Evolutionary conservation across 306 rosid species (phyloP).

Genomic region (Pyrus communis): DNA sequence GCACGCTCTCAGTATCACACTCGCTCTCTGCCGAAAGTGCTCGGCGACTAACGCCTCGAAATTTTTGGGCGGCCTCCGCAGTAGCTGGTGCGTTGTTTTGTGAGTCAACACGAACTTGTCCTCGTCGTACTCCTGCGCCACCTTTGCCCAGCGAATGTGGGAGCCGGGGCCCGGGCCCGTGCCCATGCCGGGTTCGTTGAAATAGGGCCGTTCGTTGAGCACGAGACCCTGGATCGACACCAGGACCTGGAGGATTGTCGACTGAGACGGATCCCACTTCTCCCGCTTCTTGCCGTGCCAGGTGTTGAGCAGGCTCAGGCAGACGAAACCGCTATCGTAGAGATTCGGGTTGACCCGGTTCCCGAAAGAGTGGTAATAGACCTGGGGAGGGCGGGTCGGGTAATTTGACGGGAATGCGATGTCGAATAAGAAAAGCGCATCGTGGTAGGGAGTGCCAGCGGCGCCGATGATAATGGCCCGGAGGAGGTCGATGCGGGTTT

Average conservation of each 20-base stretch:
- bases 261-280: slow-evolving; percentile 33
- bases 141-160: not conserved
- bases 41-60: slow-evolving; percentile 20
- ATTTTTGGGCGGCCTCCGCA: not conserved
- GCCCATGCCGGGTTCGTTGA: slow-evolving; percentile 36
- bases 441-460: slow-evolving; percentile 54
- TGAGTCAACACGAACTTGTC: slow-evolving; percentile 17
- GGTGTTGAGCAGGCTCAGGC: slow-evolving; percentile 54
- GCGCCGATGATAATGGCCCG: slow-evolving; percentile 42
- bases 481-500: slow-evolving; percentile 29
- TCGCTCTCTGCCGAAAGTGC: slow-evolving; percentile 24
- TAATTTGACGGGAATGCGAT: slow-evolving; percentile 23
- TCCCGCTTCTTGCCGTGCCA: slow-evolving; percentile 16
- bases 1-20: slow-evolving; percentile 25
- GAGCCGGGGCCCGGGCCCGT: slow-evolving; percentile 22
- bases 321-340: slow-evolving; percentile 18
- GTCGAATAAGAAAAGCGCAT: slow-evolving; percentile 50
- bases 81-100: not conserved
- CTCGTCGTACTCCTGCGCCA: slow-evolving; percentile 28
- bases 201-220: slow-evolving; percentile 44
- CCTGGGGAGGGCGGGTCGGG: slow-evolving; percentile 33
- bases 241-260: not conserved
- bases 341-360: slow-evolving; percentile 32
- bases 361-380: slow-evolving; percentile 34
- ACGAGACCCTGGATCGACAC: slow-evolving; percentile 54